These are phyloP conservation scores for Taphrina flavorubra DNA, from an alignment of 1,139 yeast species.

Conservation along the genomic window DNA sequence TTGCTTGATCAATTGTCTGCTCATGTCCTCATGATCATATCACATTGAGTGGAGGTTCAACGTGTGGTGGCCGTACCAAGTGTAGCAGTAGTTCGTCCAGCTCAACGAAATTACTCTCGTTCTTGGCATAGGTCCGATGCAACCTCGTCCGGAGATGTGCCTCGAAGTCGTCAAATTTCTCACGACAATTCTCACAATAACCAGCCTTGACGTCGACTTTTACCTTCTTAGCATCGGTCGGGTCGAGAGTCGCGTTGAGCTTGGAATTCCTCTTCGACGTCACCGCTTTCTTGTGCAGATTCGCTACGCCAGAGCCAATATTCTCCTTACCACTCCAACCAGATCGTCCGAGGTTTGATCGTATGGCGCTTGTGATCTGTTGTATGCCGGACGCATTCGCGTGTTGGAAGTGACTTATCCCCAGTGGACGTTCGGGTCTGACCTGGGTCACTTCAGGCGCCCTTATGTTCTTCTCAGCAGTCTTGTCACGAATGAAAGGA, in stretches of 20 bases:
- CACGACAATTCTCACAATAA: slow-evolving; percentile 93
- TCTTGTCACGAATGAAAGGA: slow-evolving; percentile 65
- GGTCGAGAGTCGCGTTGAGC: slow-evolving; percentile 12
- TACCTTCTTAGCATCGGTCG: slow-evolving; percentile 31
- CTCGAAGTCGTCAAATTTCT: slow-evolving; percentile 78
- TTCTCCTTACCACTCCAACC: slow-evolving; percentile 35
- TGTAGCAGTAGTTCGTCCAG: slow-evolving; percentile 73
- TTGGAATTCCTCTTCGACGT: slow-evolving; percentile 28
- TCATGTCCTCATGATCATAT: not conserved
- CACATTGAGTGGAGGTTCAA: not conserved
- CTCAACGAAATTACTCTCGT: slow-evolving; percentile 71
- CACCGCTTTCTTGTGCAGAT: slow-evolving; percentile 37
- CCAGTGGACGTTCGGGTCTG: slow-evolving; percentile 23
- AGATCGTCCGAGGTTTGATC: slow-evolving; percentile 32
- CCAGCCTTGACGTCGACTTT: slow-evolving; percentile 55
- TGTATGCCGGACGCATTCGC: slow-evolving; percentile 37
- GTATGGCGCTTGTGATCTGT: slow-evolving; percentile 36
- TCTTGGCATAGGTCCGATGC: slow-evolving; percentile 81
- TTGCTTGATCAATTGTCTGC: not conserved
- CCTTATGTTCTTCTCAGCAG: slow-evolving; percentile 49
- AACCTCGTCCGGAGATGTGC: slow-evolving; percentile 73
- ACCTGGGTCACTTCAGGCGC: slow-evolving; percentile 47
- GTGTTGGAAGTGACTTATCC: slow-evolving; percentile 21
- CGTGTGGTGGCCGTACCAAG: slow-evolving; percentile 50
- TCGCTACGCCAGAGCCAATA: slow-evolving; percentile 25